phyloP scores from a whole-genome alignment of 108 stramenopile genomes.

The Schizochytrium sp. region DNA sequence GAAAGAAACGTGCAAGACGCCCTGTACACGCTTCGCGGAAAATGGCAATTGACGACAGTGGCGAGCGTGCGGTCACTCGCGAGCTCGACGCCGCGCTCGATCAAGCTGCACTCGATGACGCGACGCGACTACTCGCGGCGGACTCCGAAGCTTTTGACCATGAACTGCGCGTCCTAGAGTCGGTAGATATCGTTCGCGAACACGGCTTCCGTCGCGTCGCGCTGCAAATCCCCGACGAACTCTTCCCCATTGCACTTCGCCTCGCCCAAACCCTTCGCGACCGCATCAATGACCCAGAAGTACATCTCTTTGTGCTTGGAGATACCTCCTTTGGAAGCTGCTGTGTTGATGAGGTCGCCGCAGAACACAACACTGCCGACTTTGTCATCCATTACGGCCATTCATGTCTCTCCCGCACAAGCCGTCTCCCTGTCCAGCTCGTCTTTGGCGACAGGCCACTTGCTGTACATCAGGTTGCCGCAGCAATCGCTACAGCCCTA shows the following conservation, averaged over 20 bases:
- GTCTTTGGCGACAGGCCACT: slow-evolving; percentile 49
- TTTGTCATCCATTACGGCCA: slow-evolving; percentile 82
- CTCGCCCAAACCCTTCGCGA: slow-evolving; percentile 48
- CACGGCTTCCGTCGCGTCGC: slow-evolving; percentile 57
- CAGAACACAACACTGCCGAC: slow-evolving; percentile 78
- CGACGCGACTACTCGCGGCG: neutral
- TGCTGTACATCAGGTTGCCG: slow-evolving; percentile 40
- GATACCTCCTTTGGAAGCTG: slow-evolving; percentile 85
- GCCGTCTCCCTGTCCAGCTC: slow-evolving; percentile 34
- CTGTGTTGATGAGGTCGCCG: slow-evolving; percentile 87
- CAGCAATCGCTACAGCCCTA: neutral
- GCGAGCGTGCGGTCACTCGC: neutral
- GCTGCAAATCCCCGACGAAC: slow-evolving; percentile 76
- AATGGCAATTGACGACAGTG: neutral
- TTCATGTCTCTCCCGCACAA: slow-evolving; percentile 61
- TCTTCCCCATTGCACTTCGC: slow-evolving; percentile 56
- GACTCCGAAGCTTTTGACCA: neutral
- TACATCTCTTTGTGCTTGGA: slow-evolving; percentile 77
- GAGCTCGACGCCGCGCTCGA: neutral
- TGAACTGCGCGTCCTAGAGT: neutral
- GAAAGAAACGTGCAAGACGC: too few relatives aligned
- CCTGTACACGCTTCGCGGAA: too few relatives aligned
- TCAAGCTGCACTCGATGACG: neutral
- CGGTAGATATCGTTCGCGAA: neutral
- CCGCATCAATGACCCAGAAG: slow-evolving; percentile 51